Evolutionary conservation across 2,329 filamentous ascomycete species (phyloP).

Genomic region (Nannizzia gypsea): DNA sequence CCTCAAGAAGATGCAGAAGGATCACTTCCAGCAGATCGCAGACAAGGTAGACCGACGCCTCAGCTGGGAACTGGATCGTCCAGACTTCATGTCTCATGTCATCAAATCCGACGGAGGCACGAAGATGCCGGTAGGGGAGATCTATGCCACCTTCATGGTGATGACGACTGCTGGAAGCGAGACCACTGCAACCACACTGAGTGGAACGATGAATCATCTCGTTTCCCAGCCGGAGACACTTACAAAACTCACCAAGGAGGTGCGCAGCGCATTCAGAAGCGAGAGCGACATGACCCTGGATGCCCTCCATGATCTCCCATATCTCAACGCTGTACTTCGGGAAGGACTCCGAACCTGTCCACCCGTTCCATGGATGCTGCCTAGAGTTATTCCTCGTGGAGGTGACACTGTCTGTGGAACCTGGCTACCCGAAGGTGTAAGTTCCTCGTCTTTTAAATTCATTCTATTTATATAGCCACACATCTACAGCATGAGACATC

Average conservation of each 20-base stretch:
- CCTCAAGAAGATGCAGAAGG: conserved; percentile 3
- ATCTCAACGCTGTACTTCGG: conserved; percentile 33
- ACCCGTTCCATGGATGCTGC: conserved; percentile 18
- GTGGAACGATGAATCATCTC: conserved; percentile 34
- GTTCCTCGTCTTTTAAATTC: conserved; percentile 2
- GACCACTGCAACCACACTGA: conserved; percentile 37
- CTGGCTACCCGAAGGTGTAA: conserved; percentile 23
- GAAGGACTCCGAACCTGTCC: conserved; percentile 36
- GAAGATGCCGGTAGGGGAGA: conserved; percentile 10
- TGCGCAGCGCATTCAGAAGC: conserved; percentile 27
- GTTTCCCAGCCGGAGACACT: conserved; percentile 24
- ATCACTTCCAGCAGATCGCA: conserved; percentile 7
- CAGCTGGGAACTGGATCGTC: neutral
- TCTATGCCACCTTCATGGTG: conserved; percentile 21
- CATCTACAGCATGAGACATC: neutral
- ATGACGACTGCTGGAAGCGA: conserved; percentile 34
- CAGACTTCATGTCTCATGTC: conserved; percentile 7
- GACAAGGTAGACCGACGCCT: conserved; percentile 9
- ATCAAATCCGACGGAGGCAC: neutral
- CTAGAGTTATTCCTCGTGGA: conserved; percentile 13
- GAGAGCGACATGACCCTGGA: conserved; percentile 32
- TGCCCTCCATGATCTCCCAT: conserved; percentile 23
- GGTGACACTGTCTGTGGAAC: conserved; percentile 28
- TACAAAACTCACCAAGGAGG: conserved; percentile 27
- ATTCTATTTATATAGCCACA: neutral